Evolutionary conservation across 139 green algal species (phyloP).

Genomic region (Ettlia oleoabundans): DNA sequence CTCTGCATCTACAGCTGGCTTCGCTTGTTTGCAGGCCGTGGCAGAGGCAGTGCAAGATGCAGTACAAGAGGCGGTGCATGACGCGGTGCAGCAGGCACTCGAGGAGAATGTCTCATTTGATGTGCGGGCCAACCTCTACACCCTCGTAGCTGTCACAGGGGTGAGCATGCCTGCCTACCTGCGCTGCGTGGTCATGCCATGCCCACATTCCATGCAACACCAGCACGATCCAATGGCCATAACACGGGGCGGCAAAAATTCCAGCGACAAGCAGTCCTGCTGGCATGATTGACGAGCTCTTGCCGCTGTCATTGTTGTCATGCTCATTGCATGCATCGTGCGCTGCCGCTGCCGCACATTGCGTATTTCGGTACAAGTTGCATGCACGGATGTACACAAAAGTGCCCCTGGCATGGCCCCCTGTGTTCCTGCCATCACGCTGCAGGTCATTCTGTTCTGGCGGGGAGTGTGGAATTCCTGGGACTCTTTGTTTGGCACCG

Average conservation of each 20-base stretch:
- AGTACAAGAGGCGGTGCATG: conserved; percentile 27
- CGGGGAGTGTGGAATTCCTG: conserved; percentile 63
- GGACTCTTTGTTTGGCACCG: conserved; percentile 1
- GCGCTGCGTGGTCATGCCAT: too few relatives aligned
- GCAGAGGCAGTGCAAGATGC: conserved; percentile 24
- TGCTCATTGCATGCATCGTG: too few relatives aligned
- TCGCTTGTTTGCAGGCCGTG: conserved; percentile 19
- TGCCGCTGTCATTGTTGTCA: too few relatives aligned
- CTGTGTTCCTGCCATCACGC: background rate
- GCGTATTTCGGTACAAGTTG: too few relatives aligned
- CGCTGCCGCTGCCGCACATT: too few relatives aligned
- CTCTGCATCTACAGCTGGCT: too few relatives aligned
- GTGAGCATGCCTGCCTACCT: background rate
- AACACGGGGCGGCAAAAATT: too few relatives aligned
- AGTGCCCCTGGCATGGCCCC: background rate
- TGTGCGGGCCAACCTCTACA: conserved; percentile 51
- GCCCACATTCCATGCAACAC: too few relatives aligned
- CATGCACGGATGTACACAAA: too few relatives aligned
- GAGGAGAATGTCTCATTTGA: conserved; percentile 46
- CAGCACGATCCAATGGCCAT: too few relatives aligned
- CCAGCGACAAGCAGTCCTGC: too few relatives aligned
- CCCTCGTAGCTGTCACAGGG: conserved; percentile 45
- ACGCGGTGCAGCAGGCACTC: conserved; percentile 35
- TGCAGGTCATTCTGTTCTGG: conserved; percentile 72
- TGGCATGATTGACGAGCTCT: too few relatives aligned